Conservation (phyloP, 1,139 yeast species). For the Suhomyces anneliseae region DNA sequence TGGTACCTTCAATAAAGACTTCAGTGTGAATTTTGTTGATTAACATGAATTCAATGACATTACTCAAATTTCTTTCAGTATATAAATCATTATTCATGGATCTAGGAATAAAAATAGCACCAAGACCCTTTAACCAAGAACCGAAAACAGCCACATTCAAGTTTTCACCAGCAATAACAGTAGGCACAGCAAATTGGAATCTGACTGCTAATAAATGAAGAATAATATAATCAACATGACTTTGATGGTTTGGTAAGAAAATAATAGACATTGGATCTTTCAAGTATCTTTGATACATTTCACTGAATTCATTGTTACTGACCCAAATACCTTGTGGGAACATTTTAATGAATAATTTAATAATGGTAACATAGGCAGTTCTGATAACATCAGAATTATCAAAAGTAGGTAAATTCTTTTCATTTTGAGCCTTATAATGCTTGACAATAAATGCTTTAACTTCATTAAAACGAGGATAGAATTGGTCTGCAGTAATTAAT, state of each 20-base stretch:
- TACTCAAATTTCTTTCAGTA: constrained; percentile 56
- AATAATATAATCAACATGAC: constrained; percentile 66
- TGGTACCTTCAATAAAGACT: constrained; percentile 67
- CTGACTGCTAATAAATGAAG: constrained; percentile 58
- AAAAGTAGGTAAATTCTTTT: constrained; percentile 38
- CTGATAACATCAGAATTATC: constrained; percentile 28
- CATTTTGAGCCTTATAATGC: constrained; percentile 38
- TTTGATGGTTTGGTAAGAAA: constrained; percentile 56
- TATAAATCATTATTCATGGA: constrained; percentile 52
- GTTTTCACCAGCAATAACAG: constrained; percentile 70
- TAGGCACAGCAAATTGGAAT: constrained; percentile 57
- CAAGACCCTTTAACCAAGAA: constrained; percentile 41
- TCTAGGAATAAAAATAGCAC: constrained; percentile 50
- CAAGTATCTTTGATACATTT: constrained; percentile 33
- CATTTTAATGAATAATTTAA: constrained; percentile 35
- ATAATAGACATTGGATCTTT: constrained; percentile 46
- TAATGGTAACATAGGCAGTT: constrained; percentile 41
- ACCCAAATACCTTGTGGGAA: constrained; percentile 50
- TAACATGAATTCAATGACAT: constrained; percentile 54
- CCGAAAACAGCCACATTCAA: constrained; percentile 65
- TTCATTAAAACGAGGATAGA: constrained; percentile 33
- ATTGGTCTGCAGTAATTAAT: constrained; percentile 37
- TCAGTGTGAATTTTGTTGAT: constrained; percentile 55
- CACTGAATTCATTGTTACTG: constrained; percentile 32
- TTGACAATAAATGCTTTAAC: constrained; percentile 44